Evolutionary conservation across 2,329 filamentous ascomycete species (phyloP), one percentile per base, ranked within the genome.

Genomic region (Beauveria sp.): DNA sequence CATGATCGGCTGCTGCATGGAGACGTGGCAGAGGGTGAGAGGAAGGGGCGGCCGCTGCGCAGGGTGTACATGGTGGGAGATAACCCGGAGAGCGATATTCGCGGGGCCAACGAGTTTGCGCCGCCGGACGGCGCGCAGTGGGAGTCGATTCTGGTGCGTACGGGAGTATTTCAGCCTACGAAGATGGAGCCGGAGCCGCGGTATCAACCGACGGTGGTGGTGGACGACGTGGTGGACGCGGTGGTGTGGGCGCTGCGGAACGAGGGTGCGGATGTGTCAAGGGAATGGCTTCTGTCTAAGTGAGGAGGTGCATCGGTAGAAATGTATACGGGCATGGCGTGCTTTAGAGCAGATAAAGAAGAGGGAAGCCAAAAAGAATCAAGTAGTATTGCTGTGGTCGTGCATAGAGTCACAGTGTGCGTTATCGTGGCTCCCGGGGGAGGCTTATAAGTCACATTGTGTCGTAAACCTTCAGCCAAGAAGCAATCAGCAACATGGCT

Each of bases 41-140:
- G 22, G 66, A 75, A 76, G 62, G 86, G 90, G 70, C 79, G 88
- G 22, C 80, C 81, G n/a, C 74, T 96, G 60, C 79, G 81, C 68
- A 83, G 81, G 49, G 92, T 98, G 12, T 98, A 96, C 75, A 98
- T 98, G 93, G 84, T 98, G 47, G 95, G 95, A 6, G 90, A 93
- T 70, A 93, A 93, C 69, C 89, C 90, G 5, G 91, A 91, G 70
- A 95, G 89, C 67, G 95, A 99, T 72, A 96, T 99, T 66, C 79
- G 85, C 5, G 95, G 95, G 6, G 93, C 91, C 22, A 96, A 96
- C 71, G 81, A 83, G 51, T 96, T 89, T 70, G 70, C 77, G 50
- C 90, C 88, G 64, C 77, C 81, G 4, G 75, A 81, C 61, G 87
- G 87, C 9, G 89, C 86, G n/a, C 78, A 86, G 62, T 96, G 93